phyloP scores from a whole-genome alignment of 352 stramenopile genomes.

The Phytophthora tentaculata region DNA sequence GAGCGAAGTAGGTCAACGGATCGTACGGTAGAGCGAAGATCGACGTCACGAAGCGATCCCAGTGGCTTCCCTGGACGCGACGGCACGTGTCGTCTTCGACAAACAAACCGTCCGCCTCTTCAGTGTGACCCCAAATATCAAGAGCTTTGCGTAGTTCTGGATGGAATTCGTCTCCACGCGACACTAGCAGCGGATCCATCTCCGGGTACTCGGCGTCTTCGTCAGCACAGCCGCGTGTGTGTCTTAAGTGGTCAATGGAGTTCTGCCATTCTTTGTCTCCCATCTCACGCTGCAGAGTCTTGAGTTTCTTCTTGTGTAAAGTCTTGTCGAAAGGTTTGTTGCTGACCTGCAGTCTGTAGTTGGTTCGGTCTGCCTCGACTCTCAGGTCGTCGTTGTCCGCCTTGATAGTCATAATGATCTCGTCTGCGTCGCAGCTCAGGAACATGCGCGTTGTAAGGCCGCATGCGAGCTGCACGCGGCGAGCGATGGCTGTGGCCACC shows the following conservation, averaged over 20 bases:
- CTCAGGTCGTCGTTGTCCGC: slow-evolving; percentile 78
- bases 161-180: slow-evolving; percentile 68
- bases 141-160: slow-evolving; percentile 59
- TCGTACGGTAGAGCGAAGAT: slow-evolving; percentile 77
- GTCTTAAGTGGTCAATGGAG: slow-evolving; percentile 64
- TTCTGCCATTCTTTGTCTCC: slow-evolving; percentile 53
- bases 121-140: slow-evolving; percentile 73
- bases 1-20: slow-evolving; percentile 80
- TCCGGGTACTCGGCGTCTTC: slow-evolving; percentile 56
- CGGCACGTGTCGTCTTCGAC: slow-evolving; percentile 55
- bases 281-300: slow-evolving; percentile 55
- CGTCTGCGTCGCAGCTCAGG: slow-evolving; percentile 66
- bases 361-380: slow-evolving; percentile 70
- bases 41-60: slow-evolving; percentile 54
- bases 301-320: slow-evolving; percentile 30
- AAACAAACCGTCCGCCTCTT: slow-evolving; percentile 74
- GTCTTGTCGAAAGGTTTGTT: slow-evolving; percentile 72
- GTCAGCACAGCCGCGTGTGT: slow-evolving; percentile 46
- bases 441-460: slow-evolving; percentile 86
- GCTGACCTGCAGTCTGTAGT: slow-evolving; percentile 78
- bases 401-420: slow-evolving; percentile 88
- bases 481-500: slow-evolving; percentile 65
- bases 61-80: slow-evolving; percentile 21
- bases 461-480: slow-evolving; percentile 78
- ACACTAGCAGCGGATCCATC: slow-evolving; percentile 78